Evolutionary conservation across 2,329 filamentous ascomycete species (phyloP).

Genomic region (Neofusicoccum sp.): DNA sequence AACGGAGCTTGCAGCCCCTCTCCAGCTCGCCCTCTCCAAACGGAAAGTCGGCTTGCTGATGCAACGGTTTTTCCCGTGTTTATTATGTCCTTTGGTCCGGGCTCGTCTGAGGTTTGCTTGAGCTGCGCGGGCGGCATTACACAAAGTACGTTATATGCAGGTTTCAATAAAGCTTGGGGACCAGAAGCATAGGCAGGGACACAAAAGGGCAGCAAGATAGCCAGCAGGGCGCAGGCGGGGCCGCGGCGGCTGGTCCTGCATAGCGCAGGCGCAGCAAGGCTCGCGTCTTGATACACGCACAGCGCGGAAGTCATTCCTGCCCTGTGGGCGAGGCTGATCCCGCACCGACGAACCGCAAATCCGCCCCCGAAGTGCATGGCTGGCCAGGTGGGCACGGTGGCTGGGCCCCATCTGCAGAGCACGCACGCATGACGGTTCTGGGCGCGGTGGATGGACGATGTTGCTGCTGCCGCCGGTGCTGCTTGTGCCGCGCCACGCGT

Average conservation of each 20-base stretch:
- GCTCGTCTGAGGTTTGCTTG: conserved; percentile 1
- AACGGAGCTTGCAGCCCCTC: not conserved
- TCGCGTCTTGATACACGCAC: not conserved
- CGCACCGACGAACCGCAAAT: not conserved
- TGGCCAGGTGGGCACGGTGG: not conserved
- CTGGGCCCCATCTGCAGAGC: not conserved
- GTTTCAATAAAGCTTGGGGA: not conserved
- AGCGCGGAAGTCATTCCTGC: not conserved
- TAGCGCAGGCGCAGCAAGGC: not conserved
- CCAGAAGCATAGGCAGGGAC: conserved; percentile 6
- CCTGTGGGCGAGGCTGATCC: not conserved
- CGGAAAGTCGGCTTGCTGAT: not conserved
- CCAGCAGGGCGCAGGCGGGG: not conserved
- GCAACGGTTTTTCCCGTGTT: not conserved
- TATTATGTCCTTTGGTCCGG: not conserved
- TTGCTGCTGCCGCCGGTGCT: not conserved
- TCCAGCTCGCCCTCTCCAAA: not conserved
- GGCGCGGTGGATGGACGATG: not conserved
- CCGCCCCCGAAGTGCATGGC: not conserved
- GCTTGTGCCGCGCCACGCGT: not conserved
- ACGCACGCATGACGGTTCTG: not conserved
- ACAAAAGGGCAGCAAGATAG: not conserved
- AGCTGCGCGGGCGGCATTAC: not conserved
- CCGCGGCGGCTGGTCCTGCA: conserved; percentile 1
- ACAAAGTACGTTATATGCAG: not conserved